Percentiles rank a stretch among this genome's conserved stretches.
Evolutionary conservation across 2,329 filamentous ascomycete genomes (phyloP).

Genomic region (Elsinoe australis): DNA sequence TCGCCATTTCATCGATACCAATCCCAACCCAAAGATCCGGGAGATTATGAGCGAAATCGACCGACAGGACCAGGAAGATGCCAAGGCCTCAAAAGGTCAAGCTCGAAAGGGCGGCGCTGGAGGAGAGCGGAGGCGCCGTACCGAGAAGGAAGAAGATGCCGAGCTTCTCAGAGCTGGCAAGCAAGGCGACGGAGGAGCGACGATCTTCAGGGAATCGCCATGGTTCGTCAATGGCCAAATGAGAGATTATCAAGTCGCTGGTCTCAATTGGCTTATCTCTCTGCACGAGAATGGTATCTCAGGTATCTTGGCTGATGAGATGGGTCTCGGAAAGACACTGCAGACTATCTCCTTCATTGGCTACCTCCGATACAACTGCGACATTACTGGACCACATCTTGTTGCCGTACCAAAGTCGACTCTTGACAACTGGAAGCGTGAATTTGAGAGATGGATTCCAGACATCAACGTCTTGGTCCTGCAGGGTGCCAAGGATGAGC

Average conservation of each 20-base stretch:
- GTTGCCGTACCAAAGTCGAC: conserved; percentile 94
- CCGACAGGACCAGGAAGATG: conserved; percentile 72
- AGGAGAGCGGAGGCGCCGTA: conserved; percentile 71
- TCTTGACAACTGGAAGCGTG: conserved; percentile 95
- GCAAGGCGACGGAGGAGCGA: conserved; percentile 61
- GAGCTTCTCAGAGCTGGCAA: conserved; percentile 82
- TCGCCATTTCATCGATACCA: conserved; percentile 97
- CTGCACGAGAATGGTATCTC: conserved; percentile 98
- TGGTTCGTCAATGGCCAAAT: conserved; percentile 80
- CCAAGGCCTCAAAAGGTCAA: conserved; percentile 62
- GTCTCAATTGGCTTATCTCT: conserved; percentile 95
- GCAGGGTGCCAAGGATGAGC: conserved; percentile 91
- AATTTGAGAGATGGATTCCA: conserved; percentile 89
- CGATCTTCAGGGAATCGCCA: conserved; percentile 88
- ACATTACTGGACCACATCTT: conserved; percentile 83
- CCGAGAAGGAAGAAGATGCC: conserved; percentile 95
- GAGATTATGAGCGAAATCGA: conserved; percentile 94
- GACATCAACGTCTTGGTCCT: conserved; percentile 91
- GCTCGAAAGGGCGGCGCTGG: conserved; percentile 77
- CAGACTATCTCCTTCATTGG: conserved; percentile 97
- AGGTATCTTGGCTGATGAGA: conserved; percentile 94
- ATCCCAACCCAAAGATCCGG: conserved; percentile 88
- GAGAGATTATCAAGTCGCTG: conserved; percentile 93
- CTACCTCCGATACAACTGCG: conserved; percentile 84
- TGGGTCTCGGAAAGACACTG: conserved; percentile 95